Evolutionary conservation across 345 rosid species (phyloP), one percentile per base, ranked within the genome.

Genomic region (Pelargonium nanum): DNA sequence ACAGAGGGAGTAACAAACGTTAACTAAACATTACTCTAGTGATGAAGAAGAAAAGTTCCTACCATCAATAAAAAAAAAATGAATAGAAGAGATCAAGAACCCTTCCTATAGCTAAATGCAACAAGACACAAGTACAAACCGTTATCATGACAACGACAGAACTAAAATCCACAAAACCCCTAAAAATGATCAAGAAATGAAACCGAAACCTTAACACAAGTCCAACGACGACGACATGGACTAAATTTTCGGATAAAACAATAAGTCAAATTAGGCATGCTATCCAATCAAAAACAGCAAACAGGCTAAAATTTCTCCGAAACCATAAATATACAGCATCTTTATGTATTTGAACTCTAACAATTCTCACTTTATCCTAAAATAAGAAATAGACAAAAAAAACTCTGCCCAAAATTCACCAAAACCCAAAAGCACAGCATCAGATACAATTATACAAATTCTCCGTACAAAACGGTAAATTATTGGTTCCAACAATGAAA

Each of bases 151-250:
- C 13, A 34, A 9, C 45, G 13, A 34, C 45, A 34, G 6, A 34
- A 1, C 45, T 5, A 1, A 34, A 34, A 34, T 10, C 45, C 6
- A 34, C 54, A 54, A 19, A 67, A 45, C 21, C 54, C 19, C 12
- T 10, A 34, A 34, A 34, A 9, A 5, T 34, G 45, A 34, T 34
- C 45, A 5, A 15, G 45, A 34, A 34, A 34, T 34, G 45, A 21
- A 26, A 64, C 56, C 54, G 55, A 32, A 22, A 58, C 16, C 50
- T 51, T 51, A 62, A 56, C n/a, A n/a, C n/a, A n/a, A n/a, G n/a
- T n/a, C n/a, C n/a, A 68, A 59, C 48, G 32, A 22, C 19, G 48
- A 19, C 19, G 20, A 4, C 22, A 51, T 16, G 22, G 24, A 50
- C 30, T 56, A n/a, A 30, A 50, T 4, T 6, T 1, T 19, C 12